phyloP scores from a whole-genome alignment of 176 grass and related monocot species.

The Carex scoparia region DNA sequence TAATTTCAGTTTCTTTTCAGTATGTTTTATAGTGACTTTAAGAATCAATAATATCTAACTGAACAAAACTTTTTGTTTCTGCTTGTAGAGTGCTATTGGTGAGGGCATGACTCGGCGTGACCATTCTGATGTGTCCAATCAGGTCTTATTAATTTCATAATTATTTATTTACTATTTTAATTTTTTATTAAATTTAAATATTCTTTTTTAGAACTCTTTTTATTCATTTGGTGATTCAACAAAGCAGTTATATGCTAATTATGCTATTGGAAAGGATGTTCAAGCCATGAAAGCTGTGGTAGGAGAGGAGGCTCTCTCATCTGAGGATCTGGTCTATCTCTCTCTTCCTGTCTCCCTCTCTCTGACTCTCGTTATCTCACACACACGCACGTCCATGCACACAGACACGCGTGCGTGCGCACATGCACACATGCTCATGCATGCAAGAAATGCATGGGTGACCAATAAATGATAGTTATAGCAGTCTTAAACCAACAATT shows the following conservation, averaged over 20 bases:
- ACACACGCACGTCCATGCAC: neutral
- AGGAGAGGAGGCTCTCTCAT: conserved; percentile 97
- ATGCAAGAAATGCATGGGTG: neutral
- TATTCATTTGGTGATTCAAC: conserved; percentile 11
- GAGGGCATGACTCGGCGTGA: conserved; percentile 98
- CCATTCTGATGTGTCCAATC: conserved; percentile 98
- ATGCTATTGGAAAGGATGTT: conserved; percentile 99
- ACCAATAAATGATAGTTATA: neutral
- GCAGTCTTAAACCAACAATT: neutral
- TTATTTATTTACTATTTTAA: neutral
- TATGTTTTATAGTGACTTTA: conserved; percentile 12
- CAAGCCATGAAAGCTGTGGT: conserved; percentile 99
- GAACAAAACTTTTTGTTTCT: conserved; percentile 19
- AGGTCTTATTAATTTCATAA: conserved; percentile 39
- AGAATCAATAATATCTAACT: neutral
- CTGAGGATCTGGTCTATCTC: conserved; percentile 77
- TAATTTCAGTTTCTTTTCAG: neutral
- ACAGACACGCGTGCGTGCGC: neutral
- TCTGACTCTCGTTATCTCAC: neutral
- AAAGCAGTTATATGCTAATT: conserved; percentile 93
- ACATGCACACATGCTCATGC: neutral
- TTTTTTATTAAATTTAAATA: conserved; percentile 3
- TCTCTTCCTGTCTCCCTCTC: neutral
- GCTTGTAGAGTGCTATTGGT: conserved; percentile 94
- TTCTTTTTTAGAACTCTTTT: neutral